Evolutionary conservation across 2,329 filamentous ascomycete genomes (phyloP).

Genomic region (Karstenula rhodostoma): DNA sequence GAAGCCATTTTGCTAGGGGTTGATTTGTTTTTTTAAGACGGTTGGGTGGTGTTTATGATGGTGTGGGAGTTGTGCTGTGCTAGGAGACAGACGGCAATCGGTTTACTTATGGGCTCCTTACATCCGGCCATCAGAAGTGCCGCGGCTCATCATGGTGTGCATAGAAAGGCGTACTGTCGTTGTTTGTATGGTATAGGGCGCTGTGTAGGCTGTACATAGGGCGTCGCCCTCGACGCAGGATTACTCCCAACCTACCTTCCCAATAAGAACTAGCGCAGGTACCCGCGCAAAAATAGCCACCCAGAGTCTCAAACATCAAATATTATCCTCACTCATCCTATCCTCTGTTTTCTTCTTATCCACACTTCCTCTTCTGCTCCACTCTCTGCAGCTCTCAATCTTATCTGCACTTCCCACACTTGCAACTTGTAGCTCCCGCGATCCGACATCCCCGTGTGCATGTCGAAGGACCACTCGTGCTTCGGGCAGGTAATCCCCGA

Average conservation of each 20-base stretch:
- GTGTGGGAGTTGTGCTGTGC: background rate
- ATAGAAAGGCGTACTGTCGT: conserved; percentile 1
- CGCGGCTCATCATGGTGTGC: background rate
- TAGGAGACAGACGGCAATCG: background rate
- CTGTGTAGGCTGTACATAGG: background rate
- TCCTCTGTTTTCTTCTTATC: conserved; percentile 47
- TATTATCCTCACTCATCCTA: conserved; percentile 28
- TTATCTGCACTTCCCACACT: conserved; percentile 69
- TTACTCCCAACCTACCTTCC: background rate
- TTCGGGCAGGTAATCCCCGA: conserved; percentile 72
- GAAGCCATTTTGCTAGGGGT: background rate
- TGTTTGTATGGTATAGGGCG: background rate
- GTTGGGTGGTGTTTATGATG: background rate
- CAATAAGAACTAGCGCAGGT: background rate
- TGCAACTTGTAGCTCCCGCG: conserved; percentile 68
- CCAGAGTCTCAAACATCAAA: background rate
- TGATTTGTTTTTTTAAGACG: background rate
- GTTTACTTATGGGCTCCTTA: background rate
- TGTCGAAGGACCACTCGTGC: conserved; percentile 75
- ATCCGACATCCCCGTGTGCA: conserved; percentile 69
- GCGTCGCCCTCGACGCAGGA: background rate
- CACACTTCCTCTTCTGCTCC: conserved; percentile 28
- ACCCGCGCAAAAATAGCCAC: background rate
- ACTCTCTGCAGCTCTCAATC: conserved; percentile 25
- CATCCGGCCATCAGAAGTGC: background rate